Percentiles rank a stretch among this genome's conserved stretches.
Conservation (phyloP, 192 early-diverging fungal genomes). For the Allomyces macrogynus region DNA sequence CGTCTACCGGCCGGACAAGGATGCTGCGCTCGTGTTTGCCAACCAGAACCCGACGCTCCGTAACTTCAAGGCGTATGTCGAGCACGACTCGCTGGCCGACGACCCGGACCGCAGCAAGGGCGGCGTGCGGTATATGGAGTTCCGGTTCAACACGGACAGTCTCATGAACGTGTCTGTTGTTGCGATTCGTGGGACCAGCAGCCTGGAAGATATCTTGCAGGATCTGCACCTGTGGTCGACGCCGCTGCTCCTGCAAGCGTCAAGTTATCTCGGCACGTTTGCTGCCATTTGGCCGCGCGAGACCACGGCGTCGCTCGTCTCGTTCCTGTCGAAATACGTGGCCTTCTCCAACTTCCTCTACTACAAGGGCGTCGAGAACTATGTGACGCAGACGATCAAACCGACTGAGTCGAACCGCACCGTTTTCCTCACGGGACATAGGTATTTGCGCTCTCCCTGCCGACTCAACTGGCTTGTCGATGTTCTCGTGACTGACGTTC, state of each 20-base stretch:
- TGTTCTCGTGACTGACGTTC: no score
- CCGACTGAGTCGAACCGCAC: not conserved
- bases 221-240: not conserved
- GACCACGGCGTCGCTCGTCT: not conserved
- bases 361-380: not conserved
- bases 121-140: not conserved
- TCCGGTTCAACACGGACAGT: not conserved
- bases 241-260: not conserved
- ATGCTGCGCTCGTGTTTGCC: no score
- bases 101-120: not conserved
- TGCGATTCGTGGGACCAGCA: not conserved
- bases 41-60: no score
- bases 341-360: not conserved
- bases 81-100: no score
- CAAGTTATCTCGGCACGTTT: not conserved
- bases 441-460: not conserved
- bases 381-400: not conserved
- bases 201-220: not conserved
- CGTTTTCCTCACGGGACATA: not conserved
- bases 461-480: no score
- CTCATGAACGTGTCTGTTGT: not conserved
- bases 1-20: no score
- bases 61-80: no score
- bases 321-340: not conserved
- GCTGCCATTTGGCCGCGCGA: not conserved